Conservation (phyloP, 768 basidiomycete species). For the Podaxis sp. region DNA sequence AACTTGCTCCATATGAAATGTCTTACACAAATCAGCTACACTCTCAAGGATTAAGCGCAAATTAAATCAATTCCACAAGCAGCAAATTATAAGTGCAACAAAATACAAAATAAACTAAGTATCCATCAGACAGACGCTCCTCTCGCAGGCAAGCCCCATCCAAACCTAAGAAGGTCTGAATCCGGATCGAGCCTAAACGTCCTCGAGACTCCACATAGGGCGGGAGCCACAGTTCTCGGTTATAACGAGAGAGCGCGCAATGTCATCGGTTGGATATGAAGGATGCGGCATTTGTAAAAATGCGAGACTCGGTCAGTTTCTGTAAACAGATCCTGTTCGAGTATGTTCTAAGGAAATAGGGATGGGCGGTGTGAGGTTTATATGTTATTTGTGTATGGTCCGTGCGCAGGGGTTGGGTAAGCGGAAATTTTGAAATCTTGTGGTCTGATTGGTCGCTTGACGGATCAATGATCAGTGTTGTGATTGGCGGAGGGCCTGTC, state of each 20-base stretch:
- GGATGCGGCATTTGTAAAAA: constrained; percentile 74
- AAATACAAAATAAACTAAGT: constrained; percentile 20
- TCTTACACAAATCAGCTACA: background rate
- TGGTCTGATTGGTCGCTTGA: background rate
- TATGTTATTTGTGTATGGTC: constrained; percentile 28
- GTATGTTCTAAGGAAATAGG: constrained; percentile 62
- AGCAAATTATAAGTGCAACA: background rate
- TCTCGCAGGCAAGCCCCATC: constrained; percentile 47
- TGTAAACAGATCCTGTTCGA: constrained; percentile 83
- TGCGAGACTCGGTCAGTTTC: constrained; percentile 81
- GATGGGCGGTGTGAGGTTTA: constrained; percentile 18
- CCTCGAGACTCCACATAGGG: constrained; percentile 48
- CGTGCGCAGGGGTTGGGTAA: constrained; percentile 24
- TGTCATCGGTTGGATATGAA: constrained; percentile 75
- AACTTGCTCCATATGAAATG: background rate
- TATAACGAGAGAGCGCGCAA: constrained; percentile 58
- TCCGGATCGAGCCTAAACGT: constrained; percentile 50
- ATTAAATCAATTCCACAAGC: background rate
- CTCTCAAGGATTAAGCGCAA: background rate
- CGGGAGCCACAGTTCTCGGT: constrained; percentile 59
- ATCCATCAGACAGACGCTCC: constrained; percentile 67
- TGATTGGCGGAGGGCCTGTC: background rate
- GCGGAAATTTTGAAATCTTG: background rate
- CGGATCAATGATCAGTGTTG: background rate
- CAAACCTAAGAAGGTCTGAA: constrained; percentile 21